Evolutionary conservation across 805 yeast species (phyloP), one percentile per base, ranked within the genome.

Genomic region (Metschnikowia matae): DNA sequence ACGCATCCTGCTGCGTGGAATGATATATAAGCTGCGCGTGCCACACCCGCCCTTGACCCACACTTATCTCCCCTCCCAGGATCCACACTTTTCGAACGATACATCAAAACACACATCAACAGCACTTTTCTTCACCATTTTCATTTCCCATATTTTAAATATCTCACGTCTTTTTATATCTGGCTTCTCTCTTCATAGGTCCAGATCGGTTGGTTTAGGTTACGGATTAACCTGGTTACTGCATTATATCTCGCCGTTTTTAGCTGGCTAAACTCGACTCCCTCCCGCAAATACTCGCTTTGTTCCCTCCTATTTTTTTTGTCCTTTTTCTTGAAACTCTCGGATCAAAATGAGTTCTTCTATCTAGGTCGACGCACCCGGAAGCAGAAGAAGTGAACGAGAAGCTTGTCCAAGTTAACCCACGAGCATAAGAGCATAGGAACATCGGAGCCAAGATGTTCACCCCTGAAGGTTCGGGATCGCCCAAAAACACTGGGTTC

Each of bases 401-500:
- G 20, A 40, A 42, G 45, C 45, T 34, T 6, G 37, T 17, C 18
- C n/a, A 40, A 23, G 43, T 23, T 29, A 8, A 26, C 11, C 29
- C 29, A 26, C 29, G 29, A n/a, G 21, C 7, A 17, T 6, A 14
- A 18, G 38, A 42, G 32, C 29, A 17, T 6, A 14, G 26, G 38
- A 42, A 21, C 29, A 42, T 20, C 18, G n/a, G 4, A 33, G 4
- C 10, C 3, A 40, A 33, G n/a, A 52, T 54, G 56, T 44, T 50
- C 43, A 56, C 56, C 17, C 58, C 58, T 4, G 54, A 50, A 38
- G 45, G 48, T 21, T 48, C 57, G 21, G 48, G 33, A 14, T 55
- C 57, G 6, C 57, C 60, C n/a, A 41, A 38, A 47, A 50, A 47
- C 23, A 48, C 29, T 13, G 26, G 49, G 26, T 51, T 48, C 15